Conservation (phyloP, 1,284 basidiomycete species). For the Ceratobasidium sp. region DNA sequence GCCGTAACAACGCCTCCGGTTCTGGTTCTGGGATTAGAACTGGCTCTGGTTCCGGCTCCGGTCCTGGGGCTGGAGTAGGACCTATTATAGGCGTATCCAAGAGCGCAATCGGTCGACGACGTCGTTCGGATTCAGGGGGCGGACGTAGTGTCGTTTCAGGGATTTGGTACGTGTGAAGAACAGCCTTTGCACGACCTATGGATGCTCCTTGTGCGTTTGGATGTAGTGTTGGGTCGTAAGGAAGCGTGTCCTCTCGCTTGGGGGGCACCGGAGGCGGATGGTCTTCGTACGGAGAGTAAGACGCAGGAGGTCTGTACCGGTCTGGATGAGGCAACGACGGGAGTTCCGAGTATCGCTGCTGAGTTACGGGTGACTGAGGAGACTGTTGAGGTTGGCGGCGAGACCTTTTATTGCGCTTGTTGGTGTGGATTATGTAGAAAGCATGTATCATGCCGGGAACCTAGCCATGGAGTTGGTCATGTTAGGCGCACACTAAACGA, state of each 20-base stretch:
- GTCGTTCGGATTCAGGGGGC: background rate
- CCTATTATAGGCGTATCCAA: background rate
- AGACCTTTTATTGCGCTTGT: background rate
- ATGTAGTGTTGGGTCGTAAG: constrained; percentile 16
- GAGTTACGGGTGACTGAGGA: background rate
- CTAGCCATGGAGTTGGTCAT: background rate
- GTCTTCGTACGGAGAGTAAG: constrained; percentile 35
- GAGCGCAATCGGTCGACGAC: background rate
- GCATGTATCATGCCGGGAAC: constrained; percentile 29
- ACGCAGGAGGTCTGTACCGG: constrained; percentile 3
- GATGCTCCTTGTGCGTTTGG: background rate
- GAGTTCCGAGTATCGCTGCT: background rate
- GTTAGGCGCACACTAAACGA: background rate
- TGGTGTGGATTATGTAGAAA: constrained; percentile 38
- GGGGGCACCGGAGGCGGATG: constrained; percentile 16
- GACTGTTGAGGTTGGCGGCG: background rate
- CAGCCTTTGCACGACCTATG: constrained; percentile 24
- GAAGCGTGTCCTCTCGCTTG: constrained; percentile 8
- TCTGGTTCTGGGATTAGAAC: background rate
- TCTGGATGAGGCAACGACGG: constrained; percentile 16
- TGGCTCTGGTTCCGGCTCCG: background rate
- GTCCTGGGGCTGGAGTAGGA: too few relatives aligned
- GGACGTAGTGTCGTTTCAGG: constrained; percentile 33
- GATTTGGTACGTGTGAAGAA: constrained; percentile 37
- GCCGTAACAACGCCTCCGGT: background rate